Base-by-base conservation (phyloP, 495 filamentous ascomycete genomes). In the Xylaria curta region DNA sequence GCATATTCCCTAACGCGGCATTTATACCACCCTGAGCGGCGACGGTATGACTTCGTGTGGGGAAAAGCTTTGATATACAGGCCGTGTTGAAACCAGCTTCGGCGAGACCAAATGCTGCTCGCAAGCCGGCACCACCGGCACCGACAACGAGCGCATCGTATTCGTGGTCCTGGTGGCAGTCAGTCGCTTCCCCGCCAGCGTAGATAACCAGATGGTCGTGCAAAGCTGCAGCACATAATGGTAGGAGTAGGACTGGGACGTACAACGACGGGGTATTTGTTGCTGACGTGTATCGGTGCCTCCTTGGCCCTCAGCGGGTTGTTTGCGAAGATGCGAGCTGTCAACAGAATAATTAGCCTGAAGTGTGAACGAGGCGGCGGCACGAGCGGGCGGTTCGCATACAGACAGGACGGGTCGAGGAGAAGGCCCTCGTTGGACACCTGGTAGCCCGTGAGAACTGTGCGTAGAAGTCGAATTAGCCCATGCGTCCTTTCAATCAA, bases 41-140 rank as follows among this genome's bases (percentile, higher is more conserved):
- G 77, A 98, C 95, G 24, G 95, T 98, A 85, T 98, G 95, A 83
- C 89, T 92, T 87, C 95, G 87, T 44, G 95, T 98, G 70, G 95
- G 95, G 86, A 98, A 98, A 40, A 98, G 90, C 87, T 98, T 98
- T 51, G 94, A 97, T 84, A 98, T 96, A 86, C 95, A 98, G 68
- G 95, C 95, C 66, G 94, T 97, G 82, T 98, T 97, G 88, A 98
- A 97, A 60, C 95, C 95, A 77, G 95, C 95, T 84, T 98, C 95
- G 74, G 95, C 95, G 69, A 98, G 89, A 83, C 95, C 95, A 84
- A 98, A 97, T 59, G 95, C 95, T 64, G 95, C 95, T 77, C 95
- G 94, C 74, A 98, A 89, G 84, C 95, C 95, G 72, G 95, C 90
- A 78, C 95, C 95, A 75, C 95, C 95, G 73, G 95, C 95, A 79